Evolutionary conservation across 2,329 filamentous ascomycete species (phyloP).

Genomic region (Neospermospora avenae): DNA sequence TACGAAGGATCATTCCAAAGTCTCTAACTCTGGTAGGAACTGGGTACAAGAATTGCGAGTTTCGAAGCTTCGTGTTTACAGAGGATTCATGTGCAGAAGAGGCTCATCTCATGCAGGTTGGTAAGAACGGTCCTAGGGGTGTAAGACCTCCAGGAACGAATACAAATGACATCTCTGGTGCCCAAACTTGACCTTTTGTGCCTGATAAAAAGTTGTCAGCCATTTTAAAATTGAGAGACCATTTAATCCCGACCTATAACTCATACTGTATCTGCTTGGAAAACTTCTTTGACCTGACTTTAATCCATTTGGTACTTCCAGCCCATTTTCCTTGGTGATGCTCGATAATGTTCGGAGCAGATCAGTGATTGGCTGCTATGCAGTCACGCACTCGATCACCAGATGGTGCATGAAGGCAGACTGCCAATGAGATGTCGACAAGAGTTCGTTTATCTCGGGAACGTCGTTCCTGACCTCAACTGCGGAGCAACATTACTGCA

Average conservation of each 20-base stretch:
- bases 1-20: background rate
- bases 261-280: too few relatives aligned
- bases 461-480: background rate
- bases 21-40: slow-evolving; percentile 12
- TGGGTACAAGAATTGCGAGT: slow-evolving; percentile 19
- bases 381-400: background rate
- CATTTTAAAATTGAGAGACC: background rate
- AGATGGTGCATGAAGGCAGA: background rate
- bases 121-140: background rate
- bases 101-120: slow-evolving; percentile 18
- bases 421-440: slow-evolving; percentile 1
- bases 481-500: background rate
- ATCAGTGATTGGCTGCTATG: background rate
- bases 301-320: background rate
- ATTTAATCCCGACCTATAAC: background rate
- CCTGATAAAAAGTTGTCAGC: background rate
- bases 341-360: too few relatives aligned
- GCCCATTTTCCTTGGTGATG: background rate
- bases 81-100: slow-evolving; percentile 17
- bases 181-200: slow-evolving; percentile 3
- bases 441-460: background rate
- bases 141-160: slow-evolving; percentile 17
- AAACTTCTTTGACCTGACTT: background rate
- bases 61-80: slow-evolving; percentile 17
- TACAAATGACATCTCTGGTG: slow-evolving; percentile 16